phyloP scores from a whole-genome alignment of 192 early-diverging fungal species.

The Coemansia aciculifera region DNA sequence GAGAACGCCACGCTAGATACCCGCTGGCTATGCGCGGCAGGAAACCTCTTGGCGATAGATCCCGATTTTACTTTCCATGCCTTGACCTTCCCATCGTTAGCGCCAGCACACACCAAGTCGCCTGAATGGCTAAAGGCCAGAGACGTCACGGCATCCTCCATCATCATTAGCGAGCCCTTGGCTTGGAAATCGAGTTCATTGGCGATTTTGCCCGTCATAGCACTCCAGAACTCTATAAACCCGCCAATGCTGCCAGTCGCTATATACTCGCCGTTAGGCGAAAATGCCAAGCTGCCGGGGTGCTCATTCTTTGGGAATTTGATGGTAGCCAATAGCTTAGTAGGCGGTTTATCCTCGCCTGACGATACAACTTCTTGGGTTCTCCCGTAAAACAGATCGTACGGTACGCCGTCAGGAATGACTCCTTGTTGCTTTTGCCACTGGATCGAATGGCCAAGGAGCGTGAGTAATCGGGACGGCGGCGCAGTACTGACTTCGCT shows the following conservation, averaged over 20 bases:
- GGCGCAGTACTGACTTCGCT: slow-evolving; percentile 55
- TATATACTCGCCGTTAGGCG: slow-evolving; percentile 78
- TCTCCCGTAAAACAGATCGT: slow-evolving; percentile 80
- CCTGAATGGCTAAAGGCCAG: slow-evolving; percentile 74
- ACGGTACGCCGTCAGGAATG: slow-evolving; percentile 65
- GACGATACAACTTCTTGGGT: slow-evolving; percentile 58
- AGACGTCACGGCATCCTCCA: slow-evolving; percentile 81
- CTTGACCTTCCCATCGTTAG: slow-evolving; percentile 81
- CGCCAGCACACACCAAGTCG: slow-evolving; percentile 80
- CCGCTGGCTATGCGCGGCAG: slow-evolving; percentile 81
- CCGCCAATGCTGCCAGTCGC: slow-evolving; percentile 91
- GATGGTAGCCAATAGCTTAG: slow-evolving; percentile 73
- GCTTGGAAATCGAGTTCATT: slow-evolving; percentile 89
- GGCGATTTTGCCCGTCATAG: slow-evolving; percentile 85
- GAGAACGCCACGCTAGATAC: slow-evolving; percentile 80
- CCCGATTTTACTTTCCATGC: slow-evolving; percentile 86
- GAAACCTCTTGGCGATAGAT: slow-evolving; percentile 67
- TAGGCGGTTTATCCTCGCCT: slow-evolving; percentile 74
- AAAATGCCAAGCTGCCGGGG: slow-evolving; percentile 76
- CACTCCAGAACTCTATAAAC: slow-evolving; percentile 96
- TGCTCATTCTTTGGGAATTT: slow-evolving; percentile 93
- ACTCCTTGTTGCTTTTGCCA: slow-evolving; percentile 85
- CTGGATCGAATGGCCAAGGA: slow-evolving; percentile 85
- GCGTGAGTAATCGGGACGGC: slow-evolving; percentile 75
- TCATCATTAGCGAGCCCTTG: slow-evolving; percentile 80